These are phyloP conservation scores for Cyclaneusma minus DNA, from an alignment of 2,329 filamentous ascomycete genomes.

Conservation along the genomic window DNA sequence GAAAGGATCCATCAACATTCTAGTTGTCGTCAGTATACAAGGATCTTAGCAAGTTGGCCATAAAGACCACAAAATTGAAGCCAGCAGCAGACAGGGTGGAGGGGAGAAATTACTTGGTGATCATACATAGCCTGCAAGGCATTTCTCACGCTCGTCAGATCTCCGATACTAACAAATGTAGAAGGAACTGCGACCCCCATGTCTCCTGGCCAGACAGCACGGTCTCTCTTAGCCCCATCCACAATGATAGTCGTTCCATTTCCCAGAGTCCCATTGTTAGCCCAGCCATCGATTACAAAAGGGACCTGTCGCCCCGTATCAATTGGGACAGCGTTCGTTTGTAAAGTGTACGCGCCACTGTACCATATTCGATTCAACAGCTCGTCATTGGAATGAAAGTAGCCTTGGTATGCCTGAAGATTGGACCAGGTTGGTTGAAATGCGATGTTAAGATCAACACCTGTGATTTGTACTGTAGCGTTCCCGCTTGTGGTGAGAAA, in stretches of 20 bases:
- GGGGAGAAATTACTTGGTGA: slow-evolving; percentile 12
- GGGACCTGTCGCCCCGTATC: slow-evolving; percentile 17
- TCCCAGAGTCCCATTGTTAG: slow-evolving; percentile 19
- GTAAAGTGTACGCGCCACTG: slow-evolving; percentile 29
- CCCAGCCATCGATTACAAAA: slow-evolving; percentile 25
- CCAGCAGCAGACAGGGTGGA: no score
- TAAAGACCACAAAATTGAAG: no score
- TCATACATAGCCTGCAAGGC: slow-evolving; percentile 27
- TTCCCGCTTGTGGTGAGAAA: slow-evolving; percentile 3
- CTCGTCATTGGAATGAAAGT: slow-evolving; percentile 32
- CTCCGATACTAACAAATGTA: slow-evolving; percentile 31
- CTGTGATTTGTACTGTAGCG: slow-evolving; percentile 14
- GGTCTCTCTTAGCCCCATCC: slow-evolving; percentile 40
- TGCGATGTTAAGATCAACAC: slow-evolving; percentile 19
- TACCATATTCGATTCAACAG: slow-evolving; percentile 39
- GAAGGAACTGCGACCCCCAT: slow-evolving; percentile 36
- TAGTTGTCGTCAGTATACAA: slow-evolving; percentile 6
- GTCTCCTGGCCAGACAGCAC: slow-evolving; percentile 41
- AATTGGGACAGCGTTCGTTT: slow-evolving; percentile 20
- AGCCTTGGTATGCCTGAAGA: slow-evolving; percentile 35
- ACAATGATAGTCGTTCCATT: slow-evolving; percentile 19
- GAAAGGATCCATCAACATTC: slow-evolving; percentile 9
- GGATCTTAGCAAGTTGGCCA: no score
- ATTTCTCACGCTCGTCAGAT: slow-evolving; percentile 28
- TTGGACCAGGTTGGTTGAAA: slow-evolving; percentile 29